Base-by-base conservation (phyloP, 257 asterid genomes). In the Salvia hispanica region DNA sequence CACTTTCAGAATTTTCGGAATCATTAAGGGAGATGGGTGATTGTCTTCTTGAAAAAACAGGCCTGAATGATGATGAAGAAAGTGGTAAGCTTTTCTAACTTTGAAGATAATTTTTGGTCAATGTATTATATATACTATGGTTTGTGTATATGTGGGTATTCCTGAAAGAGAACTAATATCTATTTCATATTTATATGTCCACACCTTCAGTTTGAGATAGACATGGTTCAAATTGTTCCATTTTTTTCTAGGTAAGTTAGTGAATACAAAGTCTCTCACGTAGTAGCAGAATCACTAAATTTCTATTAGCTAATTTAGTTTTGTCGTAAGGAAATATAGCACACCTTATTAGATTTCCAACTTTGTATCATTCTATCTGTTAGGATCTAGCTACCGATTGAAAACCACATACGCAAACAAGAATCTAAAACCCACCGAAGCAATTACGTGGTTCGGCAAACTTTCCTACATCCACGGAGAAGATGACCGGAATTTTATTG, bases 41-140 rank as follows among this genome's bases (percentile, higher is more conserved):
- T 64, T 93, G 99, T 79, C 90, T 93, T 79, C 92, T 93, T 50
- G 97, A 86, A 77, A 93, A 93, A 83, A 90, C 97, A 25, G 91
- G 96, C 60, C 64, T 88, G 81, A 88, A 82, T 62, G 92, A 90
- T 48, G 99, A 93, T 53, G 99, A 93, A 77, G 96, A 85, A 76
- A 86, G 94, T 58, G 99, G 99, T 93, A 72, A 78, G 92, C 45
- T 52, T 51, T 67, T 44, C 42, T 56, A 42, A 66, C 44, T 36
- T 37, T 36, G 55, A 47, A 34, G 51, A 75, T 58, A 47, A 46
- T 58, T 53, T 37, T 44, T 66, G 50, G 31, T 62, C 55, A 39
- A 9, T 59, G 56, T 71, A 36, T 40, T 25, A 34, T 34, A 43
- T 18, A 55, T 55, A 25, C 34, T 61, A 34, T 57, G n/a, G 39